Evolutionary conservation across 208 protist species (phyloP).

Genomic region (Trypanosoma caninum): DNA sequence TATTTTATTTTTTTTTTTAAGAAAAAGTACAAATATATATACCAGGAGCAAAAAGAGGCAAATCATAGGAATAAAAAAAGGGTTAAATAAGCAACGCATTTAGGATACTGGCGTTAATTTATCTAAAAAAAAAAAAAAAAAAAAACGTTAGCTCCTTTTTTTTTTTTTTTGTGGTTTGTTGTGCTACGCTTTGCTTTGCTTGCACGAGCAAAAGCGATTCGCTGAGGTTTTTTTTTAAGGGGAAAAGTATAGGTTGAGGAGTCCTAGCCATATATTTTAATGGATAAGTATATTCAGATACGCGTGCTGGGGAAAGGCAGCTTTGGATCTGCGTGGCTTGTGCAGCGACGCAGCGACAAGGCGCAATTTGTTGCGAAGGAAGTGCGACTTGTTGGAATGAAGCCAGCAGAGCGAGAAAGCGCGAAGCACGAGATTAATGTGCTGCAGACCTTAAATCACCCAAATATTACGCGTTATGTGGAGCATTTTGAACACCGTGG

Average conservation of each 20-base stretch:
- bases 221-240: neutral
- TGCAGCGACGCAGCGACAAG: conserved; percentile 74
- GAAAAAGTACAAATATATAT: neutral
- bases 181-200: neutral
- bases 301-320: conserved; percentile 90
- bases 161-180: neutral
- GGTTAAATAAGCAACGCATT: no score
- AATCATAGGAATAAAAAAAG: neutral
- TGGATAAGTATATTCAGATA: conserved; percentile 85
- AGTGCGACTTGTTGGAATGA: conserved; percentile 70
- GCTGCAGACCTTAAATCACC: conserved; percentile 79
- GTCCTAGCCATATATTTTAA: conserved; percentile 11
- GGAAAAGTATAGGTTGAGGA: neutral
- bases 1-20: neutral
- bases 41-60: neutral
- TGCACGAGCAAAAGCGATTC: neutral
- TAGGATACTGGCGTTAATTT: no score
- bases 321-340: conserved; percentile 89
- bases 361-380: conserved; percentile 90
- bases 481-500: conserved; percentile 81
- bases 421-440: conserved; percentile 90
- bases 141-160: neutral
- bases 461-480: conserved; percentile 90
- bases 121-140: conserved; percentile 7
- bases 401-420: conserved; percentile 72